Conservation (phyloP, 768 basidiomycete species). For the Leccinum ochraceum region DNA sequence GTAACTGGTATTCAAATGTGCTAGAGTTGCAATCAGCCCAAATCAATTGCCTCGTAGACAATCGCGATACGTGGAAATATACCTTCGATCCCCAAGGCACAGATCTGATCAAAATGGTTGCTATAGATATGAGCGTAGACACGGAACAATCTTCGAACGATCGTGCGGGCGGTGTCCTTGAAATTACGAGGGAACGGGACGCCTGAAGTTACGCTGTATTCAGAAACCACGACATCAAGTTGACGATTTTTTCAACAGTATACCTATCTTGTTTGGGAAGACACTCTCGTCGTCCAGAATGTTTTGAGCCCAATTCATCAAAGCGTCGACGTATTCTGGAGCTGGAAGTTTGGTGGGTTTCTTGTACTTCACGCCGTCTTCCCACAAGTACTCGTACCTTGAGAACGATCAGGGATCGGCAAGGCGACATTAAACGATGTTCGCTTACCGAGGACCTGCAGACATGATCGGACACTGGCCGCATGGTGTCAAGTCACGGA, state of each 20-base stretch:
- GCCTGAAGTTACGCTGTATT: conserved; percentile 45
- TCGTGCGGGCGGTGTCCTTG: conserved; percentile 86
- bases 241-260: conserved; percentile 28
- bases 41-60: neutral
- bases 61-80: conserved; percentile 8
- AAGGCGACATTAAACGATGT: neutral
- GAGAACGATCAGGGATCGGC: conserved; percentile 8
- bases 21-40: conserved; percentile 40
- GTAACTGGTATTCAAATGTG: conserved; percentile 98
- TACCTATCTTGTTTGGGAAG: conserved; percentile 96
- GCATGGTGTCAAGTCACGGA: conserved; percentile 9
- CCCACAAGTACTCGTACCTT: conserved; percentile 95
- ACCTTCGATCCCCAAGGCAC: conserved; percentile 98
- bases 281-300: conserved; percentile 89
- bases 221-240: conserved; percentile 9
- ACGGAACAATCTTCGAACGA: conserved; percentile 89
- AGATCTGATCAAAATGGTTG: conserved; percentile 99
- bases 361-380: conserved; percentile 85
- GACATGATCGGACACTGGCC: conserved; percentile 93
- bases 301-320: conserved; percentile 98
- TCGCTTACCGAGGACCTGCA: conserved; percentile 81
- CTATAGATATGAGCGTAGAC: conserved; percentile 99
- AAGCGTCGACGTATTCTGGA: conserved; percentile 93
- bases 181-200: conserved; percentile 91
- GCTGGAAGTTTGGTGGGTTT: conserved; percentile 92